A percentile compares a stretch with the other conserved stretches of the same genome.
Conservation (phyloP, 2,329 filamentous ascomycete species). For the Tothia fuscella region DNA sequence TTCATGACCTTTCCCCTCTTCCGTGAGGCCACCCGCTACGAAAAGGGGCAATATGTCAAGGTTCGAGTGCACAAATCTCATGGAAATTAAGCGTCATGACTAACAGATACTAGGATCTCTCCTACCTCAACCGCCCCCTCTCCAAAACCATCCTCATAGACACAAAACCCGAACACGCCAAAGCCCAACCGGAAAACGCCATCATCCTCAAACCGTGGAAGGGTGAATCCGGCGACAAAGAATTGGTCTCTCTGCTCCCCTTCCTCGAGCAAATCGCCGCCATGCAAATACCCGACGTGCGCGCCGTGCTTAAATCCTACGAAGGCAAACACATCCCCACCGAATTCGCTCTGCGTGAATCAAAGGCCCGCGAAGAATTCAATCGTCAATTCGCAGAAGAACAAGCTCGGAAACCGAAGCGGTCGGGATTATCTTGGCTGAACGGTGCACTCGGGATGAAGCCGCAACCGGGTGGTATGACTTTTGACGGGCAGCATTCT, state of each 20-base stretch:
- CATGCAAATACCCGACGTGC: constrained; percentile 81
- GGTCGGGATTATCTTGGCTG: constrained; percentile 55
- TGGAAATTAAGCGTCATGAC: constrained; percentile 4
- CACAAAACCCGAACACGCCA: constrained; percentile 69
- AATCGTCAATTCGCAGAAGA: constrained; percentile 63
- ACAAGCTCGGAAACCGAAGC: constrained; percentile 48
- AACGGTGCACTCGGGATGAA: constrained; percentile 69
- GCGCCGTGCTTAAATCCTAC: constrained; percentile 76
- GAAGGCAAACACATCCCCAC: constrained; percentile 78
- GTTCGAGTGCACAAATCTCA: constrained; percentile 35
- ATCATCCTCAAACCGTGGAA: constrained; percentile 86
- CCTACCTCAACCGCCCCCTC: constrained; percentile 89
- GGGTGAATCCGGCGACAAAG: constrained; percentile 70
- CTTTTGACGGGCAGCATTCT: constrained; percentile 34
- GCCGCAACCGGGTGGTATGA: constrained; percentile 45
- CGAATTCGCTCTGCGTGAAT: constrained; percentile 83
- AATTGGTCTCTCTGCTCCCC: constrained; percentile 78
- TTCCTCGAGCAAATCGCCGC: constrained; percentile 96
- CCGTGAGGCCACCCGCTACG: constrained; percentile 92
- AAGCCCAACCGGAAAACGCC: constrained; percentile 90
- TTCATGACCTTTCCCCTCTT: constrained; percentile 93
- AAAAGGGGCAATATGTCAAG: constrained; percentile 94
- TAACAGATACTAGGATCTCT: constrained; percentile 57
- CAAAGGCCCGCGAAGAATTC: constrained; percentile 73
- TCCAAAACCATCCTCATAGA: constrained; percentile 94